Base-by-base conservation (phyloP, 768 basidiomycete species). In the Rhizopogon sp. region DNA sequence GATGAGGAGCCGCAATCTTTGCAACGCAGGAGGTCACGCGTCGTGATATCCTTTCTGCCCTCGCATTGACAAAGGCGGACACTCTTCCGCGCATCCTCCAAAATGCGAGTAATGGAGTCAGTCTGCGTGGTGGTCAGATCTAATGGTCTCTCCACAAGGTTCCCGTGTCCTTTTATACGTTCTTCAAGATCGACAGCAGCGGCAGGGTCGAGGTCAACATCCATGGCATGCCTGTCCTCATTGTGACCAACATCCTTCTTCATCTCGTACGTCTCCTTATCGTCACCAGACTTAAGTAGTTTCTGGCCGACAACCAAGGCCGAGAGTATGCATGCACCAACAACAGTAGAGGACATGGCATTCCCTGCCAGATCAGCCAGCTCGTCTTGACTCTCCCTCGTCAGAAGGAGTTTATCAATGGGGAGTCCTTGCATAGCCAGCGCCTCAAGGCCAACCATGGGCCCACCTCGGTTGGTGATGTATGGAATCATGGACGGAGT, bases 401-500 rank as follows among this genome's bases (percentile, higher is more conserved):
- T 97, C 52, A 98, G 78, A 17, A 97, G 78, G 1, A 98, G 79
- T 67, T 93, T 90, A 69, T 96, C 90, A 33, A 96, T 85, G 0
- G 95, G 95, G 40, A 98, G 82, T 33, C 95, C 95, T 67, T 98
- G 95, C 80, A 98, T 87, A 10, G 90, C 88, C 42, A 98, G 74
- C 1, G 95, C 94, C 66, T 98, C 95, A 35, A 93, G 71, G 8
- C 95, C 95, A 14, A 95, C 85, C 87, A 97, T 90, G 7, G 95
- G 95, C 25, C 95, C 95, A 40, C 95, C 95, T 50, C 95, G 93
- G 66, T 90, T 93, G 43, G 95, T 93, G 66, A 96, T 87, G 63
- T 93, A 98, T 0, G 95, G 91, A 58, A 97, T 97, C 93, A 96
- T 97, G 29, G 90, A 87, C 1, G 95, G 95, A 0, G 95, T 98